A percentile compares a stretch with the other conserved stretches of the same genome.
Evolutionary conservation across 257 asterid genomes (phyloP).

Genomic region (Solanum lignicaule): DNA sequence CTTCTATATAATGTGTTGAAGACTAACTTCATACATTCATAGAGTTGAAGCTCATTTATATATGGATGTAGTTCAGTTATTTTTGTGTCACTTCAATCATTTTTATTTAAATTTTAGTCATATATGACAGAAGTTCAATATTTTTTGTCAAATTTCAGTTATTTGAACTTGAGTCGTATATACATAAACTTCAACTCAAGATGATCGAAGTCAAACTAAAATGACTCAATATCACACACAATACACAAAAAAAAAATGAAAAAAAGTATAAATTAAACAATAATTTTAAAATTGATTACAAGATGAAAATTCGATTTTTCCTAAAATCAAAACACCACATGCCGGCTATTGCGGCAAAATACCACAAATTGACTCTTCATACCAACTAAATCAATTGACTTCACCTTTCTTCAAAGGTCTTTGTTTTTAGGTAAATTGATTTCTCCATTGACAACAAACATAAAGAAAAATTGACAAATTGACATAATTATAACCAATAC

Average conservation of each 20-base stretch:
- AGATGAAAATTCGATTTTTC: not conserved
- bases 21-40: not conserved
- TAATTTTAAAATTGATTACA: too few relatives aligned
- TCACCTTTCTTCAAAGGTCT: not conserved
- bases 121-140: not conserved
- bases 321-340: not conserved
- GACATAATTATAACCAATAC: not conserved
- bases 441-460: not conserved
- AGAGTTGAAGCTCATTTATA: not conserved
- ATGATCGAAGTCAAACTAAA: not conserved
- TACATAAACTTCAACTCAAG: not conserved
- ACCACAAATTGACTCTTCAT: not conserved
- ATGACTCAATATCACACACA: not conserved
- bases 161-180: not conserved
- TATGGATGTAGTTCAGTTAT: not conserved
- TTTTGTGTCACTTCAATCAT: not conserved
- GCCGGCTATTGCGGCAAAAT: not conserved
- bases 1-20: not conserved
- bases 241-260: too few relatives aligned
- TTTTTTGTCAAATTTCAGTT: fast-evolving
- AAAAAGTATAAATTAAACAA: too few relatives aligned
- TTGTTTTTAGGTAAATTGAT: not conserved
- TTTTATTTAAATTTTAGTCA: not conserved
- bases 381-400: not conserved
- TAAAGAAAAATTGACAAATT: not conserved